Conservation (phyloP, 129 eudicot species). For the Lactuca sativa region DNA sequence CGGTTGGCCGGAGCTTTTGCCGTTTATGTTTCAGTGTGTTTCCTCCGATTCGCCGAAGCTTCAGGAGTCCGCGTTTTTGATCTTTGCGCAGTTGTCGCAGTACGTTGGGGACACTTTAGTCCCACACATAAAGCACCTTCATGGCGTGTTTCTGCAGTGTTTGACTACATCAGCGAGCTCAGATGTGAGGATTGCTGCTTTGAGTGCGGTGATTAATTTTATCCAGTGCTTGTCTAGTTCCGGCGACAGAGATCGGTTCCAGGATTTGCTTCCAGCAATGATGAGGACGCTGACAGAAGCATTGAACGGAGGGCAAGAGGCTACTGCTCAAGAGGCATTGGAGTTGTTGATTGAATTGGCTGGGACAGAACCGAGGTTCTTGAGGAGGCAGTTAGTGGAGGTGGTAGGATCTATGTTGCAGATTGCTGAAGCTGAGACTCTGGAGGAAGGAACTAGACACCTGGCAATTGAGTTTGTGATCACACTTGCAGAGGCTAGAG, state of each 20-base stretch:
- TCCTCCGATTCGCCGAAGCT: conserved; percentile 55
- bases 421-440: conserved; percentile 80
- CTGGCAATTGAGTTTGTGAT: conserved; percentile 85
- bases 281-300: conserved; percentile 92
- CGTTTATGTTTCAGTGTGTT: conserved; percentile 94
- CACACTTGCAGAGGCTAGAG: conserved; percentile 86
- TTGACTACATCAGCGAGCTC: conserved; percentile 54
- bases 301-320: conserved; percentile 76
- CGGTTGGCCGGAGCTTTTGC: conserved; percentile 84
- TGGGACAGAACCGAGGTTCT: conserved; percentile 90
- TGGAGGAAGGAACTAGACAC: conserved; percentile 93
- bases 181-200: conserved; percentile 84
- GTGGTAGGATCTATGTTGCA: conserved; percentile 97
- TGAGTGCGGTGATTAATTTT: conserved; percentile 87
- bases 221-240: conserved; percentile 82
- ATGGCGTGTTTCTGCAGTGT: conserved; percentile 65
- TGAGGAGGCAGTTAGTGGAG: conserved; percentile 91
- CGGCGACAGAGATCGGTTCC: conserved; percentile 83
- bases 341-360: conserved; percentile 95
- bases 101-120: conserved; percentile 72
- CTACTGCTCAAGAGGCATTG: conserved; percentile 93
- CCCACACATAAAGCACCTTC: conserved; percentile 67
- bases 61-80: conserved; percentile 86
- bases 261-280: conserved; percentile 93
- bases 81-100: conserved; percentile 82